Percentiles rank a stretch among this genome's conserved stretches.
Conservation (phyloP, 352 stramenopile genomes). For the Phytophthora cactorum region DNA sequence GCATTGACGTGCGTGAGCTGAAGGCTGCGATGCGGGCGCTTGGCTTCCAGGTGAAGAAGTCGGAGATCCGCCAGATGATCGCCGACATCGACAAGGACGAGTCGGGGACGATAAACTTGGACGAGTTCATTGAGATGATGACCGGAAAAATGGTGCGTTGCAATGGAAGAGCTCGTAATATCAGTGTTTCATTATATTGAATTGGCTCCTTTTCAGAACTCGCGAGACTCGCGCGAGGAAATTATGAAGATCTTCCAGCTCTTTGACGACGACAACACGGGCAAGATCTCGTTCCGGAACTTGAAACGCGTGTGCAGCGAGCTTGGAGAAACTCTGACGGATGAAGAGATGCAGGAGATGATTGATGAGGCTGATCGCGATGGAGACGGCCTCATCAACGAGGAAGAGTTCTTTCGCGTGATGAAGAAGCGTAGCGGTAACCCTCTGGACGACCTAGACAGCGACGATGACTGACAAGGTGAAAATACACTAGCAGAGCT, state of each 20-base stretch:
- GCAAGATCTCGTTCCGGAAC: slow-evolving; percentile 95
- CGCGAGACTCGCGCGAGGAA: slow-evolving; percentile 90
- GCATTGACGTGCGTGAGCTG: slow-evolving; percentile 93
- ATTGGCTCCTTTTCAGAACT: slow-evolving; percentile 35
- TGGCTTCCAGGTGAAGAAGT: slow-evolving; percentile 94
- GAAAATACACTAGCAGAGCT: not conserved
- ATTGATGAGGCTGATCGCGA: slow-evolving; percentile 95
- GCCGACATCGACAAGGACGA: slow-evolving; percentile 95
- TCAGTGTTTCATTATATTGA: not conserved
- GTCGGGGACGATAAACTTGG: slow-evolving; percentile 86
- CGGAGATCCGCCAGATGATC: slow-evolving; percentile 93
- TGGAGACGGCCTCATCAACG: slow-evolving; percentile 93
- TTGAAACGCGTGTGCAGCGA: slow-evolving; percentile 94
- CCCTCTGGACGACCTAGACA: slow-evolving; percentile 91
- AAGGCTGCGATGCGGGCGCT: slow-evolving; percentile 95
- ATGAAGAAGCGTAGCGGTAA: slow-evolving; percentile 96
- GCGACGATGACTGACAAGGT: slow-evolving; percentile 81
- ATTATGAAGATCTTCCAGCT: slow-evolving; percentile 95
- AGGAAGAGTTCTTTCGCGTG: slow-evolving; percentile 95
- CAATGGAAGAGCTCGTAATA: not conserved
- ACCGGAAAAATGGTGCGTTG: slow-evolving; percentile 87
- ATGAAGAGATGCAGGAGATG: slow-evolving; percentile 93
- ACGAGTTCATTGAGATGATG: slow-evolving; percentile 97
- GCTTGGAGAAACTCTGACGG: slow-evolving; percentile 68
- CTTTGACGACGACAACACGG: slow-evolving; percentile 96